Evolutionary conservation across 306 rosid species (phyloP).

Genomic region (Dalbergia cochinchinensis): DNA sequence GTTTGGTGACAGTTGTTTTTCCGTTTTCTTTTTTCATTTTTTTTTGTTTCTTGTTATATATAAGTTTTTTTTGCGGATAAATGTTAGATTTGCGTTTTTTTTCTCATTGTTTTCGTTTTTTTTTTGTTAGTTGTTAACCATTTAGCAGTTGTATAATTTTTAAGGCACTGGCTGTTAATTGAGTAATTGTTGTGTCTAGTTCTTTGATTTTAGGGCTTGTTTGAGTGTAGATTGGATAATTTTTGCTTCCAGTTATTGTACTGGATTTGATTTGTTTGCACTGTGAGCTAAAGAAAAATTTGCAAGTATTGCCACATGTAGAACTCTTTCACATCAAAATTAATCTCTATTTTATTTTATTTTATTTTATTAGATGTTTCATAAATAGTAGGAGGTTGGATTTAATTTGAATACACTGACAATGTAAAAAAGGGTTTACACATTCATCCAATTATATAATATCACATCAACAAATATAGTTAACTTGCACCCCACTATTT

Average conservation of each 20-base stretch:
- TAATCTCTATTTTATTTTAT: too few species aligned
- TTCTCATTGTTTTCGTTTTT: not conserved
- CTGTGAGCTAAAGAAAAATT: too few species aligned
- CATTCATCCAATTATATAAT: too few species aligned
- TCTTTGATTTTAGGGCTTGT: conserved; percentile 28
- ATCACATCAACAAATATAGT: too few species aligned
- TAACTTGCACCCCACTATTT: too few species aligned
- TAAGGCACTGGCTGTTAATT: conserved; percentile 2
- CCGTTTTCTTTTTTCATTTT: not conserved
- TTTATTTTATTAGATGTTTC: too few species aligned
- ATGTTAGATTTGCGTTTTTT: not conserved
- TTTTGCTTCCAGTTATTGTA: not conserved
- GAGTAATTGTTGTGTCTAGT: not conserved
- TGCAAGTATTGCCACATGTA: too few species aligned
- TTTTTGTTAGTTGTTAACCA: not conserved
- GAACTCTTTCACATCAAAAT: too few species aligned
- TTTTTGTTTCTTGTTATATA: not conserved
- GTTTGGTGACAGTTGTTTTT: not conserved
- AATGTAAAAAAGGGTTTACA: too few species aligned
- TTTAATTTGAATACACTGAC: too few species aligned
- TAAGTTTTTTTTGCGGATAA: not conserved
- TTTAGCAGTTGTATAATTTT: not conserved
- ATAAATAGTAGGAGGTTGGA: too few species aligned
- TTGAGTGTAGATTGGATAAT: not conserved
- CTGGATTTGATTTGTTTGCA: not conserved